Evolutionary conservation across 768 basidiomycete species (phyloP), one percentile per base, ranked within the genome.

Genomic region (Amyloporia xantha): DNA sequence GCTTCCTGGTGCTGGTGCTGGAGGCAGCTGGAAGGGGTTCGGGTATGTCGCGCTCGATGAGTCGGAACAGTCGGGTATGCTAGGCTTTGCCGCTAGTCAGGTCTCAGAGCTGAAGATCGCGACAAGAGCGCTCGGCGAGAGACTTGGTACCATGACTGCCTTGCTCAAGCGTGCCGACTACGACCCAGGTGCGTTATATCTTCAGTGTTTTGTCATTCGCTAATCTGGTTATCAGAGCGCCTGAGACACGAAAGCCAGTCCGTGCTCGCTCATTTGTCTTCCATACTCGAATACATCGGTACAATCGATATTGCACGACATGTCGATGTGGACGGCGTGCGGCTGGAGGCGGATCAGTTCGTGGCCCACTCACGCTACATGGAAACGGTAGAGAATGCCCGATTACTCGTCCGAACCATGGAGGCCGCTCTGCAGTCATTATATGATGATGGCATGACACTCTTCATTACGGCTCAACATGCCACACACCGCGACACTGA

Each of bases 251-350:
- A 68, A 37, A 76, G 79, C 15, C 77, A 73, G 62, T 74, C 70
- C 41, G 67, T 79, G 25, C 63, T 87, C 26, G 70, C 76, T 0
- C 72, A 77, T 44, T 65, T 91, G 26, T 75, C 81, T 2, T 62
- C 72, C 2, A 78, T 88, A 49, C 66, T 91, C 24, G 61, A 68
- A 10, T 73, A 77, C 42, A 72, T 84, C 30, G 75, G 79, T 20
- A 81, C 89, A 53, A 75, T 92, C 52, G 83, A 92, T 62, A 66
- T 94, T 46, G 89, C 89, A 17, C 78, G 81, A 25, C 80, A 84
- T 62, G 81, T 94, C 52, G 92, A 93, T 61, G 79, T 93, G 50
- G 87, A 91, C 55, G 86, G 84, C 13, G 74, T 86, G 52, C 72
- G 71, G 23, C 71, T 75, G 51, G 75, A 78, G 24, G 67, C 71